Evolutionary conservation across 169 alveolate species (phyloP), one percentile per base, ranked within the genome.

Genomic region (Babesia gibsoni): DNA sequence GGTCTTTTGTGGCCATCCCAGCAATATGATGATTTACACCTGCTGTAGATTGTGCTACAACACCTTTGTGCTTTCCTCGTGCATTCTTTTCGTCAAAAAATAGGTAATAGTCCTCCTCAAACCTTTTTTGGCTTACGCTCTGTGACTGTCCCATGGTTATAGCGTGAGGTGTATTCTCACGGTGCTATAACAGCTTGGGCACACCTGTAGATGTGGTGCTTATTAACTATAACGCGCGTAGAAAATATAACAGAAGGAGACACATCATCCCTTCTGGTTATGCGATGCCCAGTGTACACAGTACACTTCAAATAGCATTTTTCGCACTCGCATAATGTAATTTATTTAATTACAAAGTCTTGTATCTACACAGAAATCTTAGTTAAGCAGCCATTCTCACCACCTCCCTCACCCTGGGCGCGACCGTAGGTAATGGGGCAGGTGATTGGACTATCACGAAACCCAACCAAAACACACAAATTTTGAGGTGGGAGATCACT

Each of bases 31-130:
- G n/a, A 4, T 29, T 42, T 10, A 14, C n/a, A 3, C 49, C 66
- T 16, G 36, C 48, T 58, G 46, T 16, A 12, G 46, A 39, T 39
- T 16, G 16, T 16, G 16, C 20, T 12, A 39, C 46, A 16, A 39
- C 46, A 39, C 46, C 10, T 16, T 39, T 10, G 10, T 39, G 46
- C 46, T 39, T 39, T 39, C 20, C 20, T 12, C 10, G 46, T 39
- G 46, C 46, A 16, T 16, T 10, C 46, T 10, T 10, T 33, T 61
- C 59, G 56, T 61, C 72, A 48, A 61, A 61, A 61, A 61, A 61
- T 0, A 61, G 30, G 48, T 61, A 61, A 35, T 61, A 61, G 48
- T 61, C 72, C 72, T 61, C 72, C 48, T 61, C 61, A 23, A 61
- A 61, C 10, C 72, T 48, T 4, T 33, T 43, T n/a, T 56, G 20